Conservation (phyloP, 352 stramenopile species). For the Thalassiosira exigua region DNA sequence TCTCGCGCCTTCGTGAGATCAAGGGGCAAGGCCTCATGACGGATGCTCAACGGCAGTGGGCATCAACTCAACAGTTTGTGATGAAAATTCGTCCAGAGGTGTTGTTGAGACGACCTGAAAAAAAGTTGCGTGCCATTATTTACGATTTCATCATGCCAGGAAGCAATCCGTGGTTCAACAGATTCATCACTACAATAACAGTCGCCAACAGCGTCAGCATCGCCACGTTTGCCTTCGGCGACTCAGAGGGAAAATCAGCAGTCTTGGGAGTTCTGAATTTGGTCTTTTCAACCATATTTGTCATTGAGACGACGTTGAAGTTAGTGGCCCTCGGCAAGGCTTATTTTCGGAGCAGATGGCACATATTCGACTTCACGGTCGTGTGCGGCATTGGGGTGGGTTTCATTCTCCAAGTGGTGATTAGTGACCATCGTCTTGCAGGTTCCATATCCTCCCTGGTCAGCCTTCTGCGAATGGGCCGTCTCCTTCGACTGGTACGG, state of each 20-base stretch:
- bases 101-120: conserved; percentile 64
- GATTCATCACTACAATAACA: conserved; percentile 90
- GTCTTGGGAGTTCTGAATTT: conserved; percentile 87
- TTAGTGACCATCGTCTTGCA: conserved; percentile 41
- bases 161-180: conserved; percentile 87
- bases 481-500: conserved; percentile 90
- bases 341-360: conserved; percentile 77
- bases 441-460: conserved; percentile 88
- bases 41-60: conserved; percentile 68
- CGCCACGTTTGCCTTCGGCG: conserved; percentile 88
- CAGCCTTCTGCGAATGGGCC: conserved; percentile 90
- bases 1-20: conserved; percentile 83
- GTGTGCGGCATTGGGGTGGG: conserved; percentile 67
- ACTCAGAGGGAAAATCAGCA: conserved; percentile 77
- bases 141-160: conserved; percentile 84
- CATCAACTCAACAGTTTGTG: conserved; percentile 57
- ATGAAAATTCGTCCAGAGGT: conserved; percentile 72
- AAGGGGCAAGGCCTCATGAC: conserved; percentile 81
- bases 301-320: conserved; percentile 89
- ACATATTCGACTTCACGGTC: conserved; percentile 79
- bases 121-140: conserved; percentile 73
- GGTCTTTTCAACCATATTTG: conserved; percentile 90
- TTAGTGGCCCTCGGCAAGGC: conserved; percentile 84
- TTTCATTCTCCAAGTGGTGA: conserved; percentile 40
- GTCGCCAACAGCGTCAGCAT: conserved; percentile 90